Evolutionary conservation across 2,329 filamentous ascomycete species (phyloP), one percentile per base, ranked within the genome.

Genomic region (Penicillium sp.): DNA sequence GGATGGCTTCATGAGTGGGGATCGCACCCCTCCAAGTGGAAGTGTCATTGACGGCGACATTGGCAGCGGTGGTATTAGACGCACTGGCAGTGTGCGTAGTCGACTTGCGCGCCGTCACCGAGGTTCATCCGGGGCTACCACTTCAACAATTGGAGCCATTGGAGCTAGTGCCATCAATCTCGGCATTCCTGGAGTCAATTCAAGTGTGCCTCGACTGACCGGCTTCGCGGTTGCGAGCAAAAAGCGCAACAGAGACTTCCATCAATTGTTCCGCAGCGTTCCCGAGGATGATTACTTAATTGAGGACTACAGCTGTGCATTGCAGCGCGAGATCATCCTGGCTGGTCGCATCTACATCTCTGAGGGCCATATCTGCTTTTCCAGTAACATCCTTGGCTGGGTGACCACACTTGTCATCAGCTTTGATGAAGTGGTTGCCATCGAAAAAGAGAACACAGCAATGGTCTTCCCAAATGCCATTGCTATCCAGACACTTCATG

Each of bases 331-430:
- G 70, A 99, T 99, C 57, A 83, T 99, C 33, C 86, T 96, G 6
- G 94, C 97, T 64, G 94, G 94, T 6, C 85, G 94, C 40, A 82
- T 99, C 14, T 99, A 99, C 69, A 90, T 99, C 41, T 97, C 94
- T 0, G 94, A 99, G 76, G 92, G 93, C 11, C 93, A 99, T 70
- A 85, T 99, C 45, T 99, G 94, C 78, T 99, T 99, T 75, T 97
- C 92, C 68, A 97, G 94, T 79, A 99, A 99, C 71, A 99, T 99
- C 62, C 84, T 99, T 45, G 94, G 94, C 51, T 99, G 94, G 94
- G 89, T 95, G 22, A 99, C 94, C 0, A 99, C 94, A 1, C 80
- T 99, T 41, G 93, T 99, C 50, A 96, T 99, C 79, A 95, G 92
- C 73, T 99, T 99, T 71, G 94, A 99, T 69, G 94, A 99, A 73